Base-by-base conservation (phyloP, 805 yeast genomes). In the Pichia manshurica region DNA sequence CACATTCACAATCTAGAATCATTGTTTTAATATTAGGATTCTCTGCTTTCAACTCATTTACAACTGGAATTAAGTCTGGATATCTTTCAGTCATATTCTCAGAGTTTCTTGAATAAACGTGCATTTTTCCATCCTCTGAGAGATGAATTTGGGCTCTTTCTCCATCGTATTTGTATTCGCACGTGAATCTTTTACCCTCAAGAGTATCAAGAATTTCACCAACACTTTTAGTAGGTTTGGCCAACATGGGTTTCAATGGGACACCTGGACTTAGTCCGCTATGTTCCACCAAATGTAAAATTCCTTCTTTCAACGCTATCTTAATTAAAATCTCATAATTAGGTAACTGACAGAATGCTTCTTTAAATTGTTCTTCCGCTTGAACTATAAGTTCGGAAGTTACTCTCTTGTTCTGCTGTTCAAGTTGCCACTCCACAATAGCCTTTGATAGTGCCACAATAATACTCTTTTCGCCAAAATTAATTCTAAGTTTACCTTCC, bases 101-200 rank as follows among this genome's bases (percentile, higher is more conserved):
- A 44, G 96, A 87, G 65, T 91, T 93, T 66, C 99, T 78, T 2
- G 97, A 90, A 64, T 87, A 93, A 12, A 93, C 84, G 47, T 77
- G 73, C 56, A 88, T 82, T 10, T 74, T 66, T 2, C 93, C 91
- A 56, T 75, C 75, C 0, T 73, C 65, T 13, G 87, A 64, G 25
- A 84, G 65, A 65, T 93, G 99, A 10, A 93, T 83, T 63, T 93
- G 99, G 0, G 98, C 98, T 57, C 99, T 77, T 67, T 93, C 99
- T 39, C 99, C 99, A 63, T 93, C 99, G 60, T 93, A 93, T 61
- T 93, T 93, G 68, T 90, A 93, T 63, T 93, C 99, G 64, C 97
- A 91, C 0, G 97, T 90, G 61, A 93, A 93, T 49, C 78, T 78
- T 55, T 82, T 84, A 40, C 82, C 88, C 54, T 84, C 85, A 62